Evolutionary conservation across 345 rosid genomes (phyloP).

Genomic region (Salix arbutifolia): DNA sequence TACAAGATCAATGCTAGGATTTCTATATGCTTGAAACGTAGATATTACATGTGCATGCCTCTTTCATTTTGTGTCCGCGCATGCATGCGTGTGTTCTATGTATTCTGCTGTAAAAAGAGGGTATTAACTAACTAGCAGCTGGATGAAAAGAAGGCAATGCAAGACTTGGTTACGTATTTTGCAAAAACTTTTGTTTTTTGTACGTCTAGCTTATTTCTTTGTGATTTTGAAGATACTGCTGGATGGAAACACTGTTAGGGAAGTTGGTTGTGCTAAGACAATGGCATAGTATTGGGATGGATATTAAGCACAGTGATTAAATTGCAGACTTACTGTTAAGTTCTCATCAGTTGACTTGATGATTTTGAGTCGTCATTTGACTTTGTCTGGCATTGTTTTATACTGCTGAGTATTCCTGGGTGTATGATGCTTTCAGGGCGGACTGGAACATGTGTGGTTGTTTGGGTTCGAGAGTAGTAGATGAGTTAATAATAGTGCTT

Average conservation of each 20-base stretch:
- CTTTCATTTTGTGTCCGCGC: too few species aligned
- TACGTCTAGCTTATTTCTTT: too few species aligned
- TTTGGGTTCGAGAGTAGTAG: not conserved
- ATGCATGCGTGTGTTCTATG: not conserved
- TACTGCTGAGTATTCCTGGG: not conserved
- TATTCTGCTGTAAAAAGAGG: not conserved
- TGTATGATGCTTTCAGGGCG: too few species aligned
- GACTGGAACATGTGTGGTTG: too few species aligned
- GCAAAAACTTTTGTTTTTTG: not conserved
- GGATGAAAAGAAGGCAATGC: not conserved
- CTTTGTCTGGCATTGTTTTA: not conserved
- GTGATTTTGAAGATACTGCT: not conserved
- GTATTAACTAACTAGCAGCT: not conserved
- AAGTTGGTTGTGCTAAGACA: not conserved
- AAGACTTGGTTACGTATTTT: not conserved
- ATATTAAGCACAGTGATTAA: not conserved
- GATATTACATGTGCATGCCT: too few species aligned
- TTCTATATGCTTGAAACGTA: too few species aligned
- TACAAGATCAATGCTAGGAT: not conserved
- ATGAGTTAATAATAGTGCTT: not conserved
- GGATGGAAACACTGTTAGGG: not conserved
- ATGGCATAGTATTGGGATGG: not conserved
- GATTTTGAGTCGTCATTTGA: not conserved
- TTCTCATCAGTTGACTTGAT: not conserved
- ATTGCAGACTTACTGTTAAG: not conserved